A percentile compares a stretch with the other conserved stretches of the same genome.
phyloP scores from a whole-genome alignment of 192 early-diverging fungal species.

The Thoreauomyces humboldtii region DNA sequence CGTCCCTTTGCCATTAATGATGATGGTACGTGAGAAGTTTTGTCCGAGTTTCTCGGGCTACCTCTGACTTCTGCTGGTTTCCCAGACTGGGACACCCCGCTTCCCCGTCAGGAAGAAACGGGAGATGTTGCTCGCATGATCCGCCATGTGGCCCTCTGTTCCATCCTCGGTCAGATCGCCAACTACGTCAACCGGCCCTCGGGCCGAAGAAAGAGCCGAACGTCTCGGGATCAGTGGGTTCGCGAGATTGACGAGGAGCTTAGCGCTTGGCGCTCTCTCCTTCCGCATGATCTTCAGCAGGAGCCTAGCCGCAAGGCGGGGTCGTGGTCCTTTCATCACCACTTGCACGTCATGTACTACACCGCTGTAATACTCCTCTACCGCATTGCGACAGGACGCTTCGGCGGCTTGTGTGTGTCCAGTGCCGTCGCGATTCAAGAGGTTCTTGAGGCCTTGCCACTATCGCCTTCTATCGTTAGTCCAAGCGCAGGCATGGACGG shows the following conservation, averaged over 20 bases:
- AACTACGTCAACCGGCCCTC: slow-evolving; percentile 45
- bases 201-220: slow-evolving; percentile 8
- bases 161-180: slow-evolving; percentile 44
- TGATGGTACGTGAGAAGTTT: slow-evolving; percentile 33
- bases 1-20: slow-evolving; percentile 49
- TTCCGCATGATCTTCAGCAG: slow-evolving; percentile 27
- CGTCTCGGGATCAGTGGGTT: slow-evolving; percentile 19
- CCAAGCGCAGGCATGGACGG: background rate
- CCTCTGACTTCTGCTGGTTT: background rate
- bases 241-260: slow-evolving; percentile 34
- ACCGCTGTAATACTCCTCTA: slow-evolving; percentile 41
- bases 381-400: slow-evolving; percentile 35
- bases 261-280: slow-evolving; percentile 21
- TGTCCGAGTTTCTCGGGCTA: background rate
- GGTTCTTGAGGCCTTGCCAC: slow-evolving; percentile 34
- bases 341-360: slow-evolving; percentile 43
- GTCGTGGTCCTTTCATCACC: slow-evolving; percentile 47
- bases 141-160: slow-evolving; percentile 45
- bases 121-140: slow-evolving; percentile 31
- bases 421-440: slow-evolving; percentile 34
- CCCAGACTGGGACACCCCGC: slow-evolving; percentile 50
- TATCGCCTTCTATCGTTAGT: background rate
- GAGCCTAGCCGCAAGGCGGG: slow-evolving; percentile 16
- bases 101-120: slow-evolving; percentile 28
- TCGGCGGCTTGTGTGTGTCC: slow-evolving; percentile 24